A percentile compares a stretch with the other conserved stretches of the same genome.
Conservation (phyloP, 140 eudicot genomes). For the Anethum foeniculum region DNA sequence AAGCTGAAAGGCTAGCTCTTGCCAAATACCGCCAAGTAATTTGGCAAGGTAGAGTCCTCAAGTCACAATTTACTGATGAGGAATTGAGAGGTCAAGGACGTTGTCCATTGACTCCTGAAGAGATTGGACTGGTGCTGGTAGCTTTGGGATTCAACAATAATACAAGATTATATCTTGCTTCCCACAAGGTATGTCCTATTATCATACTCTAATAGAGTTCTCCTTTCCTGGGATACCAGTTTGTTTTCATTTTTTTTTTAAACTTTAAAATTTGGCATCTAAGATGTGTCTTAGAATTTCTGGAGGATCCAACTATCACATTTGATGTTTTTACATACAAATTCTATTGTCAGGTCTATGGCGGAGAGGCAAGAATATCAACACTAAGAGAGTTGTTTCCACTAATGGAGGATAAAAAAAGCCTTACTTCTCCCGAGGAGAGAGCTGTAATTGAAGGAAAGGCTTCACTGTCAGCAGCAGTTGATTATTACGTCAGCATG, state of each 20-base stretch:
- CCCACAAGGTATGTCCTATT: conserved; percentile 67
- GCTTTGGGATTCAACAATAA: conserved; percentile 77
- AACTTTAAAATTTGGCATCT: not conserved
- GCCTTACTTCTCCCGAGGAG: conserved; percentile 66
- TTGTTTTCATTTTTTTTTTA: too few relatives aligned
- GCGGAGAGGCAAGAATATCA: conserved; percentile 90
- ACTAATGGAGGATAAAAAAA: conserved; percentile 78
- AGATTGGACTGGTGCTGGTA: conserved; percentile 73
- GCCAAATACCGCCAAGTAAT: conserved; percentile 89
- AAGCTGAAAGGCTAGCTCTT: conserved; percentile 89
- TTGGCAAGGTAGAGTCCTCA: conserved; percentile 97
- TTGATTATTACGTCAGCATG: conserved; percentile 86
- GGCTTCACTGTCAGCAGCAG: conserved; percentile 85
- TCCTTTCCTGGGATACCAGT: not conserved
- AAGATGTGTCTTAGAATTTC: not conserved
- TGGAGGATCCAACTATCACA: not conserved
- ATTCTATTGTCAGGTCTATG: conserved; percentile 56
- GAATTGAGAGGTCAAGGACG: conserved; percentile 91
- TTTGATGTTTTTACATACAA: not conserved
- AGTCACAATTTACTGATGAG: conserved; percentile 77
- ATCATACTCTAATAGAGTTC: not conserved
- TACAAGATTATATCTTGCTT: conserved; percentile 88
- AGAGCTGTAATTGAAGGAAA: conserved; percentile 66
- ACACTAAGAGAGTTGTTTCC: conserved; percentile 70
- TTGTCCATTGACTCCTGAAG: conserved; percentile 95